phyloP scores from a whole-genome alignment of 164 flowering plant species.

The Nelumbo lutea region DNA sequence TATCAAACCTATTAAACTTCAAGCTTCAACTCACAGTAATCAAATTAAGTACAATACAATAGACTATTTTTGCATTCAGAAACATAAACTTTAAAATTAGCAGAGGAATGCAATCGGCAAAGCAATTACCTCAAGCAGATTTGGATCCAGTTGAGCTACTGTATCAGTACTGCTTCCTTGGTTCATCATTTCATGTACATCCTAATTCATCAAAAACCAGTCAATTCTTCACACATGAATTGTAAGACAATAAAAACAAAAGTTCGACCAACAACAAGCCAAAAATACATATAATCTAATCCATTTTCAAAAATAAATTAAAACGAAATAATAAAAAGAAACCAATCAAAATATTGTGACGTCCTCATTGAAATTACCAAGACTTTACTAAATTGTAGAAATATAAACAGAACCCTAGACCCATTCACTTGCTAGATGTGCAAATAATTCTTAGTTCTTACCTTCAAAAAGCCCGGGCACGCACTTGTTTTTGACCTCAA shows the following conservation, averaged over 20 bases:
- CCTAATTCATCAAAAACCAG: slow-evolving; percentile 17
- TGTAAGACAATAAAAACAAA: not conserved
- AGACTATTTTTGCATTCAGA: no score
- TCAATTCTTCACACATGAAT: not conserved
- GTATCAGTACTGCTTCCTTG: slow-evolving; percentile 43
- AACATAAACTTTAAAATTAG: not conserved
- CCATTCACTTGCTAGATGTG: not conserved
- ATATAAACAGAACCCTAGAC: not conserved
- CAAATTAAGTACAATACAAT: not conserved
- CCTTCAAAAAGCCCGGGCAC: not conserved
- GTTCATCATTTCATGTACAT: slow-evolving; percentile 44
- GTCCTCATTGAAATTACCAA: not conserved
- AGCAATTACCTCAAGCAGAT: slow-evolving; percentile 36
- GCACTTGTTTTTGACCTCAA: not conserved
- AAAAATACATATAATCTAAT: no score
- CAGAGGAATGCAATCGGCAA: not conserved
- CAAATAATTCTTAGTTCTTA: not conserved
- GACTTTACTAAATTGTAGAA: no score
- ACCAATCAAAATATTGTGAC: no score
- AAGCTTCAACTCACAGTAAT: not conserved
- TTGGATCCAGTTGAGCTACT: slow-evolving; percentile 30
- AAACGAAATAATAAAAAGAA: no score
- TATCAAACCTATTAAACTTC: not conserved
- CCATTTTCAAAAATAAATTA: not conserved
- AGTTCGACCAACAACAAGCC: not conserved